These are phyloP conservation scores for Lumnitzera racemosa DNA, from an alignment of 345 rosid species.

Conservation along the genomic window DNA sequence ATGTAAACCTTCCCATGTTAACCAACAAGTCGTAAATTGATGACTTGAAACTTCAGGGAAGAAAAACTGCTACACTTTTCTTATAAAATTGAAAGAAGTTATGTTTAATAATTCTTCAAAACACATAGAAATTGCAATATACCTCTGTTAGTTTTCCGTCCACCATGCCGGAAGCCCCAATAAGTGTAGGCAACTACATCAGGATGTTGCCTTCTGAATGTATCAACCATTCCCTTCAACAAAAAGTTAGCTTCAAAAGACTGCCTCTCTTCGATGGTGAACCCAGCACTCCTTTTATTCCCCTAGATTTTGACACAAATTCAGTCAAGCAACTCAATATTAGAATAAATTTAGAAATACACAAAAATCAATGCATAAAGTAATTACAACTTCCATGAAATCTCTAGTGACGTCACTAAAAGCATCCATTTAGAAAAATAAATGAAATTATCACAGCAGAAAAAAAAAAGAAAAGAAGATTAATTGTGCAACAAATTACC, in stretches of 20 bases:
- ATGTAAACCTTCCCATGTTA: too few species aligned
- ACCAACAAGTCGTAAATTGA: too few species aligned
- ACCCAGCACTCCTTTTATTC: slow-evolving; percentile 91
- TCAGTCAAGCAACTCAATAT: neutral
- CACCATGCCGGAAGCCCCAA: slow-evolving; percentile 89
- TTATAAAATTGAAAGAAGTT: neutral
- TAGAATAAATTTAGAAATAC: neutral
- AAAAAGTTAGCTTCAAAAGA: slow-evolving; percentile 70
- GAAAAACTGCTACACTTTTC: too few species aligned
- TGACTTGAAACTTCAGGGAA: too few species aligned
- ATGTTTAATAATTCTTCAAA: neutral
- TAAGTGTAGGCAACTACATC: slow-evolving; percentile 84
- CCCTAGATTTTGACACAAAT: slow-evolving; percentile 37
- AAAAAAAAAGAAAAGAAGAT: too few species aligned
- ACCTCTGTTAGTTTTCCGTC: slow-evolving; percentile 82
- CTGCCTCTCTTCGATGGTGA: slow-evolving; percentile 76
- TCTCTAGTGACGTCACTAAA: too few species aligned
- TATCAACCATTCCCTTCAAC: slow-evolving; percentile 80
- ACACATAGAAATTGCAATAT: neutral
- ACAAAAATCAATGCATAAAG: neutral
- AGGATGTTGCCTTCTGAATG: slow-evolving; percentile 83
- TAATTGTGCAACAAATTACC: too few species aligned
- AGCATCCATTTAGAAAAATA: too few species aligned
- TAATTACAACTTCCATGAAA: too few species aligned
- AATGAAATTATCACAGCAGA: too few species aligned